These are phyloP conservation scores for Exserohilum rostratum DNA, from an alignment of 2,329 filamentous ascomycete species.

Conservation along the genomic window DNA sequence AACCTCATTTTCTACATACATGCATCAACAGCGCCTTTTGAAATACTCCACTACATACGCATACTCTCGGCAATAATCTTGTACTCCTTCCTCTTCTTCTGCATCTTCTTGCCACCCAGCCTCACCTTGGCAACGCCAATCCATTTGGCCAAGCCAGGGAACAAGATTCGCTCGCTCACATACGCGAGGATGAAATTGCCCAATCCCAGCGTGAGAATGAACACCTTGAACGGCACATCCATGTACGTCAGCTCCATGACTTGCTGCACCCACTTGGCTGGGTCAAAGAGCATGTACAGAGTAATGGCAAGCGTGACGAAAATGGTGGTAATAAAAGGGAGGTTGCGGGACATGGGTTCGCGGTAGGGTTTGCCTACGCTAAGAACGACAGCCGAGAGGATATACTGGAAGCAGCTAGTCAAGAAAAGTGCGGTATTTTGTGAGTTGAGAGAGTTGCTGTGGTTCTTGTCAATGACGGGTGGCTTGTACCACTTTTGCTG, in stretches of 20 bases:
- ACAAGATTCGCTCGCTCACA: slow-evolving; percentile 72
- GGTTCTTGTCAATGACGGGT: slow-evolving; percentile 75
- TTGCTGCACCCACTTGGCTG: slow-evolving; percentile 69
- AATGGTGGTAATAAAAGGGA: slow-evolving; percentile 84
- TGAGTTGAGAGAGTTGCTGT: slow-evolving; percentile 87
- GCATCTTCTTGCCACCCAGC: slow-evolving; percentile 60
- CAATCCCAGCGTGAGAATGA: slow-evolving; percentile 72
- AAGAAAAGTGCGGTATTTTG: slow-evolving; percentile 93
- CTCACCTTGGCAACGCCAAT: slow-evolving; percentile 67
- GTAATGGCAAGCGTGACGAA: slow-evolving; percentile 69
- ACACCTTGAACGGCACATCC: slow-evolving; percentile 72
- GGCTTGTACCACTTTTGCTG: slow-evolving; percentile 84
- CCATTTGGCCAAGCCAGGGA: slow-evolving; percentile 70
- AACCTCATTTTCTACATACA: no score
- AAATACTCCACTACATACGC: slow-evolving; percentile 59
- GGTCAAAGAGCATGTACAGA: slow-evolving; percentile 79
- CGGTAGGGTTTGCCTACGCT: slow-evolving; percentile 92
- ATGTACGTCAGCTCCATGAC: slow-evolving; percentile 88
- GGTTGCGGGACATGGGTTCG: slow-evolving; percentile 77
- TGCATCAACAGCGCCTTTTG: no score
- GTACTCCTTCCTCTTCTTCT: slow-evolving; percentile 85
- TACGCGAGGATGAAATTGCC: slow-evolving; percentile 73
- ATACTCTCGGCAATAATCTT: slow-evolving; percentile 67
- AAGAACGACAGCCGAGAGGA: slow-evolving; percentile 84
- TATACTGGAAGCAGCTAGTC: slow-evolving; percentile 92